Evolutionary conservation across 2,329 filamentous ascomycete species (phyloP), one percentile per base, ranked within the genome.

Genomic region (Alternaria arborescens): DNA sequence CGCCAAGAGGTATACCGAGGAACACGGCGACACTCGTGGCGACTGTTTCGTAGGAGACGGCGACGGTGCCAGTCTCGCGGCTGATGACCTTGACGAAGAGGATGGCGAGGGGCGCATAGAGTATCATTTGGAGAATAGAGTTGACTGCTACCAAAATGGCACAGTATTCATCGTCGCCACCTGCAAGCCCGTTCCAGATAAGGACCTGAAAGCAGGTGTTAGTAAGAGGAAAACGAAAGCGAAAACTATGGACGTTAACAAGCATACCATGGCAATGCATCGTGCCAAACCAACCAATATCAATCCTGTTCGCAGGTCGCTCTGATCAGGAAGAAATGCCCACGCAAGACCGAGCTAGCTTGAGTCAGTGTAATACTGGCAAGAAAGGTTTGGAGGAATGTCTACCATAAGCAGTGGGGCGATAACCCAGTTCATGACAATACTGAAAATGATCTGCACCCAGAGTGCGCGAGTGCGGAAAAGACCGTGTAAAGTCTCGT

Each of bases 401-500:
- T 0, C 6, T 36, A 36, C 36, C 91, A 94, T 94, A 8, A 93
- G 77, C 5, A 94, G 83, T 16, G 91, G 91, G 0, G 91, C 91
- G n/a, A 94, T 72, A n/a, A 94, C 85, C 91, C 91, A 94, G 71
- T 94, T 94, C 43, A 92, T 76, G 8, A 92, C 56, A 1, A 94
- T 74, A 63, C 89, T 92, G 69, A 94, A 92, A 0, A 74, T 81
- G 14, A 95, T 85, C 75, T 94, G 91, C 47, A 87, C 86, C 91
- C 90, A 94, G 2, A 94, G 79, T 2, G 82, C 80, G 3, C 82
- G 81, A 4, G 86, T 81, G 3, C 80, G 75, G 61, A 94, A 85
- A 8, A 91, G 79, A 6, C 83, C 78, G 75, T 91, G 90, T 26
- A 94, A 77, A 0, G 85, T 85, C 74, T 94, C 91, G 74, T 88